phyloP scores from a whole-genome alignment of 768 basidiomycete species.

The Agrocybe chaxingu region DNA sequence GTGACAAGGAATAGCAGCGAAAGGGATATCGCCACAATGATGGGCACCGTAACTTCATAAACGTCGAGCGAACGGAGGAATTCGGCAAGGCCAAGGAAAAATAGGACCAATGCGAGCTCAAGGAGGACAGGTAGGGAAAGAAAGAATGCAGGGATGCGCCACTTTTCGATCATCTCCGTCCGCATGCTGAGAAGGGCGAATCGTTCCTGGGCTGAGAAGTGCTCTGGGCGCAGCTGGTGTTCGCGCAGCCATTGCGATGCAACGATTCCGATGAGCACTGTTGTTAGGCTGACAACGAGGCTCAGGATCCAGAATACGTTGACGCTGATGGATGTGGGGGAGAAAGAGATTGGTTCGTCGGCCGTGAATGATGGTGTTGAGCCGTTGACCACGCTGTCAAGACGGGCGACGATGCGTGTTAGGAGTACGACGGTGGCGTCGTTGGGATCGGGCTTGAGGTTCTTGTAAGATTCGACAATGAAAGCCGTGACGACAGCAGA shows the following conservation, averaged over 20 bases:
- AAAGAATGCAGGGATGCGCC: slow-evolving; percentile 18
- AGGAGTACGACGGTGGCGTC: too few relatives aligned
- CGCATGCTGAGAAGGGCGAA: slow-evolving; percentile 20
- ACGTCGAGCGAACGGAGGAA: slow-evolving; percentile 16
- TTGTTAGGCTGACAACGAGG: slow-evolving; percentile 17
- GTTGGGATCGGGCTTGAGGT: too few relatives aligned
- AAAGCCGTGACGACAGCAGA: too few relatives aligned
- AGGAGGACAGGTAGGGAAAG: slow-evolving; percentile 21
- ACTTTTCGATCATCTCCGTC: slow-evolving; percentile 16
- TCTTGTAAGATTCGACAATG: too few relatives aligned
- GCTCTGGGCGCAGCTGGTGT: slow-evolving; percentile 11
- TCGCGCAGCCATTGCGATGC: slow-evolving; percentile 22
- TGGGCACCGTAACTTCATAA: slow-evolving; percentile 12
- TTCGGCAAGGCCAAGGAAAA: slow-evolving; percentile 21
- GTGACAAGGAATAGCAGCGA: slow-evolving; percentile 12
- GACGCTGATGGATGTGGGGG: slow-evolving; percentile 5
- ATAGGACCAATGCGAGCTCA: slow-evolving; percentile 20
- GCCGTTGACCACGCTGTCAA: too few relatives aligned
- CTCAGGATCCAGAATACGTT: slow-evolving; percentile 20
- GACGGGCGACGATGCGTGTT: too few relatives aligned
- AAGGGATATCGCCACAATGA: slow-evolving; percentile 9
- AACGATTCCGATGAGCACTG: slow-evolving; percentile 20
- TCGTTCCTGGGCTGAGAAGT: slow-evolving; percentile 8
- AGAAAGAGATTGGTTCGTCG: too few relatives aligned
- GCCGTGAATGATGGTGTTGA: too few relatives aligned